Evolutionary conservation across 2,329 filamentous ascomycete genomes (phyloP), one percentile per base, ranked within the genome.

Genomic region (Neopestalotiopsis rosae): DNA sequence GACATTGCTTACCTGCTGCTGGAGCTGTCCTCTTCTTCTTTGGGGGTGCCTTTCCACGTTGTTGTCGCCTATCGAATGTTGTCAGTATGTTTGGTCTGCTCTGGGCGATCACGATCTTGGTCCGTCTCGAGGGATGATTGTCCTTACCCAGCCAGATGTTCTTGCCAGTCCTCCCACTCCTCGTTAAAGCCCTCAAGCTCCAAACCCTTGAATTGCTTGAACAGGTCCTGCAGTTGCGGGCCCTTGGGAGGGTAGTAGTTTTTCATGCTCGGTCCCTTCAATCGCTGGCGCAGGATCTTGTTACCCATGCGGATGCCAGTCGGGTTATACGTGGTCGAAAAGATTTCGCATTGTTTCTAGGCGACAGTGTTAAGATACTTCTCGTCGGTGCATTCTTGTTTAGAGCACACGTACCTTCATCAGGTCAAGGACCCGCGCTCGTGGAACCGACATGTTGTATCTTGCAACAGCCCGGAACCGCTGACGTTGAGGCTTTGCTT

Each of bases 301-400:
- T 96, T 98, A 77, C 96, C 96, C 74, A 94, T 89, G 71, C 96
- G 93, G 71, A 92, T 81, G 74, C 90, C 86, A 67, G 94, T 87
- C 32, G 96, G 96, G 82, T 99, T 99, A 86, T 91, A 98, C 66
- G 91, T 95, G 65, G 92, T 93, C 77, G 91, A 91, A 86, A 98
- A 99, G 84, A 98, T 89, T 80, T 91, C 90, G 87, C 94, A 97
- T 91, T 95, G 94, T 78, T 89, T 88, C 95, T 98, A 75, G 57
- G 12, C 24, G 20, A 17, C 5, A 34, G 34, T 7, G 70, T 81
- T 30, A 66, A 49, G 17, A 20, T n/a, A 28, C 24, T 9, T 30
- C 28, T 14, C 13, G 17, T 4, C n/a, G 38, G 32, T 10, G 32
- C 32, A 28, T 13, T 12, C 3, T 49, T 7, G 7, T 14, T 28